Conservation (phyloP, 345 rosid species). For the Nephelium lappaceum region DNA sequence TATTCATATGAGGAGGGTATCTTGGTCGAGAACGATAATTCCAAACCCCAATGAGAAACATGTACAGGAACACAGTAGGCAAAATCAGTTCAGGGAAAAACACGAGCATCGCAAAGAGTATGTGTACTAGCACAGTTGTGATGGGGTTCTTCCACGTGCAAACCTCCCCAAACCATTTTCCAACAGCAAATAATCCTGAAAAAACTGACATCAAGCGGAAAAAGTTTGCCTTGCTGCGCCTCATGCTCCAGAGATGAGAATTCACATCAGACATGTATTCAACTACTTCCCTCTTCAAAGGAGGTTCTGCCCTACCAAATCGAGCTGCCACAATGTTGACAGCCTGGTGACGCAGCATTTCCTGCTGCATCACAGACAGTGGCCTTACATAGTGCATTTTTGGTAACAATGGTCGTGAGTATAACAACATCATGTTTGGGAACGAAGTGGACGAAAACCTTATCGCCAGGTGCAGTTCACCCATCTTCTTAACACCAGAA, state of each 20-base stretch:
- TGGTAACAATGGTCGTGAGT: conserved; percentile 76
- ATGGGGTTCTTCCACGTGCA: conserved; percentile 85
- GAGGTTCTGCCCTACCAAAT: conserved; percentile 86
- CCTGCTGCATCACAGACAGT: conserved; percentile 73
- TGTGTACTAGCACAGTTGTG: conserved; percentile 60
- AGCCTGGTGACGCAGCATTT: conserved; percentile 74
- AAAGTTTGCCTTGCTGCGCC: conserved; percentile 93
- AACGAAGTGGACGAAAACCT: conserved; percentile 74
- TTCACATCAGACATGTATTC: conserved; percentile 88
- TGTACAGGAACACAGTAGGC: conserved; percentile 72
- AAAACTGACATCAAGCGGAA: conserved; percentile 68
- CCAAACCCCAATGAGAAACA: conserved; percentile 83
- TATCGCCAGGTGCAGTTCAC: conserved; percentile 86
- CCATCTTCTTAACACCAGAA: conserved; percentile 92
- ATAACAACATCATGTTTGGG: conserved; percentile 56
- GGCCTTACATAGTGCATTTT: conserved; percentile 89
- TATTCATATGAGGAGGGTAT: conserved; percentile 91
- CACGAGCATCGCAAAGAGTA: conserved; percentile 63
- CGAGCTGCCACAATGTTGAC: conserved; percentile 77
- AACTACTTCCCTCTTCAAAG: conserved; percentile 76
- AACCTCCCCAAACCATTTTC: conserved; percentile 82
- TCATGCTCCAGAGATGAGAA: conserved; percentile 96
- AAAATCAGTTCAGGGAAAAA: conserved; percentile 79
- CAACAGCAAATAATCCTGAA: conserved; percentile 56
- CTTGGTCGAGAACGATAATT: conserved; percentile 71